Evolutionary conservation across 1,139 yeast genomes (phyloP), one percentile per base, ranked within the genome.

Genomic region (Blastobotrys proliferans): DNA sequence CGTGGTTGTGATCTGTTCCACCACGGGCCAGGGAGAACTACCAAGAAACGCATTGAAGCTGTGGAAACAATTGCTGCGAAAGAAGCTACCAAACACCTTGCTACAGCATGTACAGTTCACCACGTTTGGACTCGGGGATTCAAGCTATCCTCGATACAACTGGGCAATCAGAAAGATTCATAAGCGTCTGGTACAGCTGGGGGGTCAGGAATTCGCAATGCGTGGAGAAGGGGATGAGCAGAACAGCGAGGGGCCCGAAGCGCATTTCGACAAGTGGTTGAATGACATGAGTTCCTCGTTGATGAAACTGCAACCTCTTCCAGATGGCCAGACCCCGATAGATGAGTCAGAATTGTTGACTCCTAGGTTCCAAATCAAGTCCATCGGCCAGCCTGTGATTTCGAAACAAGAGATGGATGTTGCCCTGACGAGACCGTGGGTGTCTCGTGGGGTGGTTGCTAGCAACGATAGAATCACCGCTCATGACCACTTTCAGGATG

Each of bases 21-120:
- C 99, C 0, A 83, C 95, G 0, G 98, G 97, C 3, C 97, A 92
- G 62, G 99, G 99, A 14, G 97, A 84, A 51, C 63, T 92, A 25
- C 98, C 99, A 0, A 64, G 84, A 38, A 86, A 87, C 58, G 82
- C 84, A 2, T 69, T 72, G 50, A 72, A 72, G 45, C 77, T 90
- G 50, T 84, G 95, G 94, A 72, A 74, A 52, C 79, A 83, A 48
- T 62, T 92, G 50, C 73, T 87, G 48, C 76, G 77, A 56, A 77
- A 73, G 58, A 81, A 78, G 51, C 72, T 92, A 6, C 92, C 95
- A 0, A 33, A 52, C 1, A 43, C 52, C 2, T 66, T 87, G 35
- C 67, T 90, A 33, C 73, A 73, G 47, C 86, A 82, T 57, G 57
- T 86, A 11, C 61, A 69, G 24, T 72, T 88, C 51, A 77, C 92